A percentile compares a stretch with the other conserved stretches of the same genome.
Evolutionary conservation across 2,329 filamentous ascomycete genomes (phyloP).

Genomic region (Aspergillus alliaceus): DNA sequence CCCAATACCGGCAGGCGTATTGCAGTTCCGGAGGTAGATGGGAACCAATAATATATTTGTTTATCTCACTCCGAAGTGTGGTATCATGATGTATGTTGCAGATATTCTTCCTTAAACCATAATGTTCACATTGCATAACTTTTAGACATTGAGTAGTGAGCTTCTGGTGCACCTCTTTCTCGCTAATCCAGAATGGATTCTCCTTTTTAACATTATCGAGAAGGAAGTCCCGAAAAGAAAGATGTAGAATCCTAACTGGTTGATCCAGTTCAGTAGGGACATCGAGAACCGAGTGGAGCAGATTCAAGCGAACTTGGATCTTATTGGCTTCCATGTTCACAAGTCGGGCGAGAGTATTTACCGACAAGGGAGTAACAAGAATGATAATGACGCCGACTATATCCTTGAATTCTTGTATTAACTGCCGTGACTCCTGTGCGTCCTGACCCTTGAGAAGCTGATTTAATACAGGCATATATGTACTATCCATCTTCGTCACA

Average conservation of each 20-base stretch:
- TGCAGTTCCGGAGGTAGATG: slow-evolving; percentile 19
- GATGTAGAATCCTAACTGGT: slow-evolving; percentile 23
- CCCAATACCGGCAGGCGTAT: too few species aligned
- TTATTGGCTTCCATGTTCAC: slow-evolving; percentile 2
- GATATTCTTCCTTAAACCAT: slow-evolving; percentile 16
- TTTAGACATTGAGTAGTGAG: slow-evolving; percentile 29
- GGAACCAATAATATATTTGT: slow-evolving; percentile 9
- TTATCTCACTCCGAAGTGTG: slow-evolving; percentile 8
- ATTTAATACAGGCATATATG: slow-evolving; percentile 23
- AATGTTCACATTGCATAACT: slow-evolving; percentile 6
- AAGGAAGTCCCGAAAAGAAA: slow-evolving; percentile 36
- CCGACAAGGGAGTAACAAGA: slow-evolving; percentile 21
- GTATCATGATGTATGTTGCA: slow-evolving; percentile 10
- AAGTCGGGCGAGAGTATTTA: slow-evolving; percentile 14
- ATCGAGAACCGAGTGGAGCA: slow-evolving; percentile 22
- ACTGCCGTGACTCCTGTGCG: slow-evolving; percentile 5
- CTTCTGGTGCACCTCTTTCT: slow-evolving; percentile 27
- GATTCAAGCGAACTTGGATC: slow-evolving; percentile 9
- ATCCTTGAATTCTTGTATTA: slow-evolving; percentile 19
- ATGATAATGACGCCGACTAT: slow-evolving; percentile 25
- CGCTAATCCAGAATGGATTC: slow-evolving; percentile 31
- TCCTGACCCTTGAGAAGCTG: slow-evolving; percentile 12
- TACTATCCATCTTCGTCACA: slow-evolving; percentile 19
- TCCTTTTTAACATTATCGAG: slow-evolving; percentile 12
- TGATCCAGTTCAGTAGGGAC: slow-evolving; percentile 9